These are phyloP conservation scores for Boletellus ananiceps DNA, from an alignment of 768 basidiomycete genomes.

Conservation along the genomic window DNA sequence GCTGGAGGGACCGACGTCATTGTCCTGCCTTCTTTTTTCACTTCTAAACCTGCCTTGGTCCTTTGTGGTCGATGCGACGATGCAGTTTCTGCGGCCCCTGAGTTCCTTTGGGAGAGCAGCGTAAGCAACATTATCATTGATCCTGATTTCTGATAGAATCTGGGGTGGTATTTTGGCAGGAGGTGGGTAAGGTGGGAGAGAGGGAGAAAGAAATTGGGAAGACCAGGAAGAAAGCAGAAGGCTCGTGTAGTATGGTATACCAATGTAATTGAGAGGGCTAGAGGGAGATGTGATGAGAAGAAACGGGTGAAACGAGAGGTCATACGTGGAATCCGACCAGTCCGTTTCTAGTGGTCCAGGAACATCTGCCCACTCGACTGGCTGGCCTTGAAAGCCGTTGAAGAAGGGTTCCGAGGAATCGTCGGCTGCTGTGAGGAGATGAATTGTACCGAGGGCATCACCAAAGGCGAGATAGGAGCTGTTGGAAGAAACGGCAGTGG, in stretches of 20 bases:
- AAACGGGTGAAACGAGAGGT: neutral
- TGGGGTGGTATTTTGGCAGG: conserved; percentile 76
- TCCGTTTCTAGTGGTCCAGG: conserved; percentile 62
- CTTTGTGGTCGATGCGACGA: conserved; percentile 41
- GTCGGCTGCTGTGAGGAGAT: conserved; percentile 74
- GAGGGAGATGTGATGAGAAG: neutral
- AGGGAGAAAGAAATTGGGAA: conserved; percentile 49
- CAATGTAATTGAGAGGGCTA: conserved; percentile 85
- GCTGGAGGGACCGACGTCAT: conserved; percentile 31
- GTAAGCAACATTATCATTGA: conserved; percentile 87
- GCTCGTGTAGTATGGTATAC: conserved; percentile 77
- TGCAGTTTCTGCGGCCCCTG: conserved; percentile 77
- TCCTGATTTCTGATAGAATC: conserved; percentile 73
- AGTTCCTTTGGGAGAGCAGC: conserved; percentile 84
- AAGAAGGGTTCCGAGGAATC: conserved; percentile 58
- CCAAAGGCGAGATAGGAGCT: conserved; percentile 93
- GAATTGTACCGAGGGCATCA: conserved; percentile 79
- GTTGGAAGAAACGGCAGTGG: conserved; percentile 76
- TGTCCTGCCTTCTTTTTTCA: conserved; percentile 53
- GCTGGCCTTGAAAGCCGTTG: conserved; percentile 86
- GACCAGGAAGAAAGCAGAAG: conserved; percentile 67
- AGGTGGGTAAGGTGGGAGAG: conserved; percentile 52
- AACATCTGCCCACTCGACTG: conserved; percentile 79
- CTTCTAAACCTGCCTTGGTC: conserved; percentile 82
- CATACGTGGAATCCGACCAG: conserved; percentile 84